Conservation (phyloP, 345 rosid genomes). For the Citrus reticulata region DNA sequence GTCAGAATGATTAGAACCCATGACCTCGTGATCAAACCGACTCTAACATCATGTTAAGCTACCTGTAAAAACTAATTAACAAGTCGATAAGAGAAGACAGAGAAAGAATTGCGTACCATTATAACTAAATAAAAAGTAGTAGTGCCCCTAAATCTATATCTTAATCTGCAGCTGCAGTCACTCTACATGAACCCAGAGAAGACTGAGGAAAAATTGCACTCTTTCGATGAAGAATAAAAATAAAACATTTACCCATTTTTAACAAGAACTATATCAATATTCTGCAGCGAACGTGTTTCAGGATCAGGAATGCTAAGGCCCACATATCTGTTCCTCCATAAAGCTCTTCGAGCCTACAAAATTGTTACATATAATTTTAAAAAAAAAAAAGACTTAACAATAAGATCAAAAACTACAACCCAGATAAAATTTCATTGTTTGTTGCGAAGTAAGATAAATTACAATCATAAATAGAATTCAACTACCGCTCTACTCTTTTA, state of each 20-base stretch:
- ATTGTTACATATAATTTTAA: not conserved
- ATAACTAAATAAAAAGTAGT: too few relatives aligned
- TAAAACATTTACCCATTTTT: slow-evolving; percentile 43
- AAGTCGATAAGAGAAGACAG: too few relatives aligned
- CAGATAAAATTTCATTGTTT: too few relatives aligned
- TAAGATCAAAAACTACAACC: too few relatives aligned
- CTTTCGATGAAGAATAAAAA: not conserved
- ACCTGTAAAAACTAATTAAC: not conserved
- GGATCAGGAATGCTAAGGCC: slow-evolving; percentile 93
- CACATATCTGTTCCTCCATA: slow-evolving; percentile 71
- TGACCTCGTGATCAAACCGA: not conserved
- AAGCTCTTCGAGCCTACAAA: slow-evolving; percentile 68
- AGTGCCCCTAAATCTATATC: too few relatives aligned
- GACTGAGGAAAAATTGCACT: not conserved
- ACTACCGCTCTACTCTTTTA: too few relatives aligned
- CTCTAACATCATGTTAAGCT: not conserved
- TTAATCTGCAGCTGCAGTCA: too few relatives aligned
- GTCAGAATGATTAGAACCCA: too few relatives aligned
- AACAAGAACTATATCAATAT: slow-evolving; percentile 65
- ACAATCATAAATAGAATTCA: too few relatives aligned
- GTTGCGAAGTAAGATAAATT: too few relatives aligned
- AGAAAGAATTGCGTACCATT: too few relatives aligned
- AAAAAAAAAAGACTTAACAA: not conserved
- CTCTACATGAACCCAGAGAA: not conserved
- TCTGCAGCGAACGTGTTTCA: slow-evolving; percentile 69